These are phyloP conservation scores for Plenodomus biglobosus DNA, from an alignment of 2,329 filamentous ascomycete genomes.

Conservation along the genomic window DNA sequence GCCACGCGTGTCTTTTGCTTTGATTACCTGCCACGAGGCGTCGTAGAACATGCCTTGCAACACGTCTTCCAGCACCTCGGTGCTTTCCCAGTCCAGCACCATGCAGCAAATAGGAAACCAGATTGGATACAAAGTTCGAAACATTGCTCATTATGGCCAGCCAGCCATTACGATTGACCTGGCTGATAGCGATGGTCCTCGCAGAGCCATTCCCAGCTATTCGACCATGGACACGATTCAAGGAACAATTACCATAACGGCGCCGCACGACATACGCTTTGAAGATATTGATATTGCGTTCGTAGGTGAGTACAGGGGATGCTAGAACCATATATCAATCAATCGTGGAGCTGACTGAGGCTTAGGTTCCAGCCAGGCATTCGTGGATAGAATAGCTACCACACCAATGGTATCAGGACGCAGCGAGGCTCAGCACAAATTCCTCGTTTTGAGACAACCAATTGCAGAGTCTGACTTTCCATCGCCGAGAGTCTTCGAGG, in stretches of 20 bases:
- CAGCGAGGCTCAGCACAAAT: slow-evolving; percentile 60
- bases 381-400: slow-evolving; percentile 57
- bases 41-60: slow-evolving; percentile 22
- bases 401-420: slow-evolving; percentile 56
- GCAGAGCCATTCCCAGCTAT: slow-evolving; percentile 47
- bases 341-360: slow-evolving; percentile 14
- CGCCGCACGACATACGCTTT: slow-evolving; percentile 57
- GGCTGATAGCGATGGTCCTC: slow-evolving; percentile 32
- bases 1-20: neutral
- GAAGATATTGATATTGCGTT: slow-evolving; percentile 62
- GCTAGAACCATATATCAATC: neutral
- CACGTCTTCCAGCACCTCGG: slow-evolving; percentile 17
- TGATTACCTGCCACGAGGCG: slow-evolving; percentile 10
- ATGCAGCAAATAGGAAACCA: slow-evolving; percentile 38
- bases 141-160: slow-evolving; percentile 38
- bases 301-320: slow-evolving; percentile 48
- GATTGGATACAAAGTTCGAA: slow-evolving; percentile 39
- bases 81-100: slow-evolving; percentile 23
- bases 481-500: slow-evolving; percentile 55
- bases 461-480: slow-evolving; percentile 58
- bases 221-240: slow-evolving; percentile 61
- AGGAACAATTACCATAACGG: slow-evolving; percentile 55
- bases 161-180: slow-evolving; percentile 50
- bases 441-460: slow-evolving; percentile 64
- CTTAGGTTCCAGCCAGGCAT: slow-evolving; percentile 54